Evolutionary conservation across 2,329 filamentous ascomycete species (phyloP), one percentile per base, ranked within the genome.

Genomic region (Colletotrichum gloeosporioides): DNA sequence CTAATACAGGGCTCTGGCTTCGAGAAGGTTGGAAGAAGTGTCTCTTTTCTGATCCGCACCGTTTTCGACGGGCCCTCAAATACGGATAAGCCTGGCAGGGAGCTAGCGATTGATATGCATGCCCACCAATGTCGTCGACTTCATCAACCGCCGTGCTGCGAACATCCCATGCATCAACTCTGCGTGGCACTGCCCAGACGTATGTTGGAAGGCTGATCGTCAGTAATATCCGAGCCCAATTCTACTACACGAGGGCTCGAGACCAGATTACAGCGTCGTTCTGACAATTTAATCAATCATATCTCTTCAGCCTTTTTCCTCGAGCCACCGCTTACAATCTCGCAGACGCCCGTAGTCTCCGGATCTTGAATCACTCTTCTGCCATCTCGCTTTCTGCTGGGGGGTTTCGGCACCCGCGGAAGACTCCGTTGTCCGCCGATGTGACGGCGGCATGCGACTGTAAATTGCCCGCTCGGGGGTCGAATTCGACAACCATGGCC

Each of bases 11-110:
- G 63, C 59, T 57, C 27, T 63, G 49, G 69, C 76, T 77, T 77
- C 73, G 73, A 77, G 76, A 76, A 77, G 70, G 25, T 44, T 7
- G 34, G 34, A 76, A 77, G 63, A 69, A 73, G 44, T 69, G 63
- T 72, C 57, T 69, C 25, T 18, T 29, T 59, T 53, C 44, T 68
- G 39, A 34, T 61, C 62, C 29, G 36, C 63, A 76, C 69, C 39
- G 59, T 59, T 61, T 44, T 59, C 63, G 53, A 44, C 39, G 8
- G 57, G 36, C 66, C 22, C 57, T 53, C 36, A 6, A 67, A 55
- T 67, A 55, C 27, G 63, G 63, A 44, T 31, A 65, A 65, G 63
- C 36, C 22, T 27, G n/a, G 8, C 18, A 27, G 18, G 59, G 55
- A 29, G 55, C 55, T 53, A 53, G 44, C n/a, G 44, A 6, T 53